These are phyloP conservation scores for Citrus mangshanensis DNA, from an alignment of 345 rosid genomes.

Conservation along the genomic window DNA sequence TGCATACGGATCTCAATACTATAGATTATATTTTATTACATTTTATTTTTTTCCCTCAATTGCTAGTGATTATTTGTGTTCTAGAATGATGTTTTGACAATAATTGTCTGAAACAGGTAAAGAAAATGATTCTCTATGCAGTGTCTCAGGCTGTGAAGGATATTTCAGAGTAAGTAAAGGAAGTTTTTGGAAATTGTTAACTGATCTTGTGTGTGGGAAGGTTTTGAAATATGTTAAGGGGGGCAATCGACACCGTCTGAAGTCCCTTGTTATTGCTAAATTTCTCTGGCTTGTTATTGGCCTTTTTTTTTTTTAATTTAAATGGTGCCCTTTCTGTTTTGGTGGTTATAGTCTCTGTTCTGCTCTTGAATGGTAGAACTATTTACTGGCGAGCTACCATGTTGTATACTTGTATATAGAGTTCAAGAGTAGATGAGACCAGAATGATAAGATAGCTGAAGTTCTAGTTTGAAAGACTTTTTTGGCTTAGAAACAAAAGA, in stretches of 20 bases:
- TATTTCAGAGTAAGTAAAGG: conserved; percentile 5
- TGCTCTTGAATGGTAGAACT: not conserved
- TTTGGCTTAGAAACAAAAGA: too few species aligned
- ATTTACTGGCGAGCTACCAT: not conserved
- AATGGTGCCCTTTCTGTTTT: not conserved
- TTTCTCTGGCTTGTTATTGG: too few species aligned
- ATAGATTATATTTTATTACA: too few species aligned
- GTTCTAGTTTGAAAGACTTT: not conserved
- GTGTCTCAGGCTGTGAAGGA: conserved; percentile 22
- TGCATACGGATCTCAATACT: not conserved
- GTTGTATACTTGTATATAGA: not conserved
- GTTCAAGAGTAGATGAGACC: not conserved
- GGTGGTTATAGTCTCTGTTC: not conserved
- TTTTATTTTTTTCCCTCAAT: not conserved
- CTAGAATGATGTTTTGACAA: not conserved
- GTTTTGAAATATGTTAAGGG: not conserved
- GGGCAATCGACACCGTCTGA: not conserved
- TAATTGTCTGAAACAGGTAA: conserved; percentile 35
- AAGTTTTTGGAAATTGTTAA: not conserved
- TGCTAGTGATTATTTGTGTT: not conserved
- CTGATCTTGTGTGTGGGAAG: not conserved
- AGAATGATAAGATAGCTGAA: not conserved
- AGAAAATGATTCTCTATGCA: conserved; percentile 53
- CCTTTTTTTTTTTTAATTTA: not conserved
- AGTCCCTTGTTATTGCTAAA: not conserved